Evolutionary conservation across 164 flowering plant species (phyloP).

Genomic region (Cinnamomum micranthum): DNA sequence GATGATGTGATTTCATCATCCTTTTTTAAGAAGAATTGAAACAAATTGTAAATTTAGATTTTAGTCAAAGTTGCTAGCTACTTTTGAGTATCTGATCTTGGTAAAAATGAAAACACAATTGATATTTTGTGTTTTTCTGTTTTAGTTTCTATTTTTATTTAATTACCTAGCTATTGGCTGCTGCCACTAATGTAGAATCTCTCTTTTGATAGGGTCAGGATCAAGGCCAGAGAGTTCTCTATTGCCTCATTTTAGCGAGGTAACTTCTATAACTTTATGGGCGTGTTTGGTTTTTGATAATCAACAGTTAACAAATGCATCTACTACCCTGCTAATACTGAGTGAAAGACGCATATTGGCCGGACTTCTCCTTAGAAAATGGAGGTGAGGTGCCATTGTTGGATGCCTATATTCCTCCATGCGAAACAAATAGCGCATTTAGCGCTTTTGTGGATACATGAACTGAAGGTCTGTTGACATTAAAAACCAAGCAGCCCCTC

Average conservation of each 20-base stretch:
- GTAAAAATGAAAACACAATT: no score
- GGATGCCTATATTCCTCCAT: not conserved
- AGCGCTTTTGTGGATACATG: not conserved
- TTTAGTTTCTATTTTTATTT: not conserved
- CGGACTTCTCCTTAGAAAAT: not conserved
- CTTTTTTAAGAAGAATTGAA: not conserved
- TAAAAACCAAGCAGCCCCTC: not conserved
- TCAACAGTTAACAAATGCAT: not conserved
- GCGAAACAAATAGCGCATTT: not conserved
- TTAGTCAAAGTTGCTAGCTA: not conserved
- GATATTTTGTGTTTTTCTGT: not conserved
- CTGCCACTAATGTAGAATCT: not conserved
- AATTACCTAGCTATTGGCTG: not conserved
- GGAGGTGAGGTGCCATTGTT: not conserved
- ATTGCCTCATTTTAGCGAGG: slow-evolving; percentile 28
- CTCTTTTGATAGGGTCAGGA: slow-evolving; percentile 17
- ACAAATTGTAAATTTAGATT: not conserved
- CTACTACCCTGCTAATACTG: not conserved
- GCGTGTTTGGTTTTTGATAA: not conserved
- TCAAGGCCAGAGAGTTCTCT: slow-evolving; percentile 25
- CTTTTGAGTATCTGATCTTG: no score
- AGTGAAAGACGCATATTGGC: no score
- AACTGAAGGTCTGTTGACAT: not conserved
- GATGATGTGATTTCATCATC: not conserved
- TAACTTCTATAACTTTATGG: slow-evolving; percentile 10